Evolutionary conservation across 345 rosid species (phyloP).

Genomic region (Melastoma malabathricum): DNA sequence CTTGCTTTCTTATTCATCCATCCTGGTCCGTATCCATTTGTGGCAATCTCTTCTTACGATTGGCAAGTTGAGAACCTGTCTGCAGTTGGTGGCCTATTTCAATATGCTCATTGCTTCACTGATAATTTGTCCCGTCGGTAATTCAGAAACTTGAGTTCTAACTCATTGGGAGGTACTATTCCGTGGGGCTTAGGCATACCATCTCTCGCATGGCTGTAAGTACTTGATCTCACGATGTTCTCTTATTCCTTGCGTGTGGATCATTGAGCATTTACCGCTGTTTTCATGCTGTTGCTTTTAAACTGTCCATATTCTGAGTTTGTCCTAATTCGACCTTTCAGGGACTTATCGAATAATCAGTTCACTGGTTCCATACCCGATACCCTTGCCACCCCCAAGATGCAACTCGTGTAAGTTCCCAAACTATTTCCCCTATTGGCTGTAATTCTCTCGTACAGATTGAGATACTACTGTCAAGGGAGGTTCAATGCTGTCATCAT

Average conservation of each 20-base stretch:
- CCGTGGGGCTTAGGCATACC: constrained; percentile 73
- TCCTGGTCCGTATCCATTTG: background rate
- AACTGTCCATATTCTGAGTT: background rate
- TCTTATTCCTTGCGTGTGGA: background rate
- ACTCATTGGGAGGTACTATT: constrained; percentile 54
- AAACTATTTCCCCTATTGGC: too few species aligned
- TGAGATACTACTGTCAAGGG: too few species aligned
- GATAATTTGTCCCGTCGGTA: constrained; percentile 1
- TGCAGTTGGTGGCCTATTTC: too few species aligned
- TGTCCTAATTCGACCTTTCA: background rate
- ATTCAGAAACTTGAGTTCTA: constrained; percentile 73
- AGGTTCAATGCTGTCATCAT: too few species aligned
- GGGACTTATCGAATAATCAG: constrained; percentile 83
- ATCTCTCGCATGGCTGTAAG: constrained; percentile 69
- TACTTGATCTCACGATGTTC: constrained; percentile 1
- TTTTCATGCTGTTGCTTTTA: background rate
- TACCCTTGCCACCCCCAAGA: constrained; percentile 50
- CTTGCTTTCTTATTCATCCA: constrained; percentile 2
- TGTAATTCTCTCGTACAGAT: too few species aligned
- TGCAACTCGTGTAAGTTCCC: constrained; percentile 62
- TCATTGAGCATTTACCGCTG: background rate
- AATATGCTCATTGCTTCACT: background rate
- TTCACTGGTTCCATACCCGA: constrained; percentile 76
- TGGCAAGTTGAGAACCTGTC: background rate
- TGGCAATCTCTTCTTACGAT: background rate